These are phyloP conservation scores for Secale cereale DNA, from an alignment of 176 grass and related monocot species.

Conservation along the genomic window DNA sequence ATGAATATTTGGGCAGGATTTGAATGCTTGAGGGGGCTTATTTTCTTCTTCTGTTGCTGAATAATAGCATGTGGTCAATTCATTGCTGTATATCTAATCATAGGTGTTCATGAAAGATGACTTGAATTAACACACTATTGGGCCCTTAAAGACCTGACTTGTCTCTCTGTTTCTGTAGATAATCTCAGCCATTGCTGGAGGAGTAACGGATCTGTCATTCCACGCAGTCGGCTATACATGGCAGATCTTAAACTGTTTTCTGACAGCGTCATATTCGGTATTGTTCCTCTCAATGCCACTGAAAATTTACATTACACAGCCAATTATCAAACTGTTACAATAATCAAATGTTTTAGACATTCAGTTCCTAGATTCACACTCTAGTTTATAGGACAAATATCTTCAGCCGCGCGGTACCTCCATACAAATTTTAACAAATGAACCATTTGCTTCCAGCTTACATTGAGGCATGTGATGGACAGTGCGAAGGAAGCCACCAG, in stretches of 20 bases:
- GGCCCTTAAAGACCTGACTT: neutral
- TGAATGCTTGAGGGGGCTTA: neutral
- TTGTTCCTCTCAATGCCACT: constrained; percentile 25
- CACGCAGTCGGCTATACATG: constrained; percentile 85
- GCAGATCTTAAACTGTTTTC: constrained; percentile 87
- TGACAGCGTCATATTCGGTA: constrained; percentile 99
- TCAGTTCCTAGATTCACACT: neutral
- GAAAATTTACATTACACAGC: neutral
- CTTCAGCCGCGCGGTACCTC: constrained; percentile 1
- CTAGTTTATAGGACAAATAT: neutral
- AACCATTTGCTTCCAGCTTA: constrained; percentile 61
- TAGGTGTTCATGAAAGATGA: neutral
- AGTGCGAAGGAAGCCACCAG: constrained; percentile 90
- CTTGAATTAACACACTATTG: neutral
- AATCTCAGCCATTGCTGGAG: constrained; percentile 87
- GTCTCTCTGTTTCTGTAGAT: constrained; percentile 57
- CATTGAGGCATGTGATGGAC: constrained; percentile 90
- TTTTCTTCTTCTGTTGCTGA: neutral
- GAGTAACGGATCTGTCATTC: constrained; percentile 90
- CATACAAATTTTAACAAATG: constrained; percentile 26
- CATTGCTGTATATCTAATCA: neutral
- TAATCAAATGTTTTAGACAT: neutral
- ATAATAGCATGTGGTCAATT: neutral
- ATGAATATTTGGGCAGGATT: constrained; percentile 12
- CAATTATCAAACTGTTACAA: neutral